Evolutionary conservation across 1,139 yeast genomes (phyloP), one percentile per base, ranked within the genome.

Genomic region (Suhomyces coccinellae): DNA sequence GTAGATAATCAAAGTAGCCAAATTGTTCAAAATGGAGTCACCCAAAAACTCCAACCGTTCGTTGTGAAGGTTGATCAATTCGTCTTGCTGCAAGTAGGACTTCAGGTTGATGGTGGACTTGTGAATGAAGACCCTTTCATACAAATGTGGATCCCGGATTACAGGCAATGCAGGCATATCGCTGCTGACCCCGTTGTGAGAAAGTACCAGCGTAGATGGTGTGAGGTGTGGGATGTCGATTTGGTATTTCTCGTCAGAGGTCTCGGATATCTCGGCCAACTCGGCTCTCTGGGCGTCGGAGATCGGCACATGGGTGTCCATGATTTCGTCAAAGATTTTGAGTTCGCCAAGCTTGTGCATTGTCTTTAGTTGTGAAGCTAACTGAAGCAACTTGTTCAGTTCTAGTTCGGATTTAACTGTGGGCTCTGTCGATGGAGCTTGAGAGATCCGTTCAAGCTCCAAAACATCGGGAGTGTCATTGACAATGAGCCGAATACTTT

Each of bases 1-100:
- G 57, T 77, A 89, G 15, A 89, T 73, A 40, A 89, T 74, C 50
- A 80, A 70, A 0, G 97, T 85, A 40, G 87, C 83, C 37, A 85
- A 71, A 49, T 80, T 80, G 58, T 90, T 88, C 52, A 93, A 70
- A 15, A 90, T 80, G 0, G 98, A 84, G 66, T 95, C 99, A 16
- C 99, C 99, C 36, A 90, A 68, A 60, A 90, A 95, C 66, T 95
- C 99, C 33, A 93, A 72, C 43, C 99, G 75, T 69, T 95, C 99
- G 63, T 93, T 90, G 58, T 90, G 93, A 2, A 82, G 68, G 39
- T 76, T 71, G 22, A 85, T 70, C 45, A 80, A 71, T 51, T 86
- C 93, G 2, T 71, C 65, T 42, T 75, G 79, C 10, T 79, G 70
- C 41, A 85, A 63, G 55, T 81, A 81, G 8, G 79, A 65, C 52